These are phyloP conservation scores for Scytalidium lignicola DNA, from an alignment of 2,329 filamentous ascomycete genomes.

Conservation along the genomic window DNA sequence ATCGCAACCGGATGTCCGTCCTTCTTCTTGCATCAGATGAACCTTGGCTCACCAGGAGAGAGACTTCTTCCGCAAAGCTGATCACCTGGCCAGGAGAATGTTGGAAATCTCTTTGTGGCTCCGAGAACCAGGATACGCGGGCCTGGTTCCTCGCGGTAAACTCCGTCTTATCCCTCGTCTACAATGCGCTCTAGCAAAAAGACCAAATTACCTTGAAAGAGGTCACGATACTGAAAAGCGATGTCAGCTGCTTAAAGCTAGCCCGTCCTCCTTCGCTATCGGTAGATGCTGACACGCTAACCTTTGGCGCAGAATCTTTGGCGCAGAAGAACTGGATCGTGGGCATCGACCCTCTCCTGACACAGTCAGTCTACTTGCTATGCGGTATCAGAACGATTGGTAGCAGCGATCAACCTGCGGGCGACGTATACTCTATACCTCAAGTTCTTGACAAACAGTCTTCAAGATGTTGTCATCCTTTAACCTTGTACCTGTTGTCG, in stretches of 20 bases:
- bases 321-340: too few species aligned
- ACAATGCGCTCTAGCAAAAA: not conserved
- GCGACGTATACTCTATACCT: too few species aligned
- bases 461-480: too few species aligned
- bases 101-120: conserved; percentile 1
- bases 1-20: conserved; percentile 1
- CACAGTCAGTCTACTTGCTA: too few species aligned
- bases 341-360: too few species aligned
- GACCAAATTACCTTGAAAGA: not conserved
- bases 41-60: conserved; percentile 1
- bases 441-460: too few species aligned
- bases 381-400: too few species aligned
- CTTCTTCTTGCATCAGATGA: conserved; percentile 2
- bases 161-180: not conserved
- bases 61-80: not conserved
- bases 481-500: too few species aligned
- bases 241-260: not conserved
- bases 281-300: too few species aligned
- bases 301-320: too few species aligned
- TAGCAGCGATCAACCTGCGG: too few species aligned
- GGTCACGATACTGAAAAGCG: not conserved
- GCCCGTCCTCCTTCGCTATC: not conserved
- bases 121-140: conserved; percentile 1
- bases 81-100: not conserved
- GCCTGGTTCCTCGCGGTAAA: conserved; percentile 5